phyloP scores from a whole-genome alignment of 176 grass and related monocot species.

The Triticum aestivum region IWGSC_CS_RefSeq_v2.1 NC_057801.1:622422636-622423135 shows the following conservation, averaged over 20 bases:
- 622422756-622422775: neutral
- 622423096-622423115: neutral
- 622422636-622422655: neutral
- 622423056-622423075: neutral
- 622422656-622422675: neutral
- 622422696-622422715: neutral
- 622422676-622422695: neutral
- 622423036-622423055: too few relatives aligned
- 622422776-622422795: conserved; percentile 7
- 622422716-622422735: conserved; percentile 16
- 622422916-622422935: conserved; percentile 18
- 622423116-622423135: neutral
- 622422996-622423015: neutral
- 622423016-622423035: neutral
- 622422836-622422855: conserved; percentile 42
- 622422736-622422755: neutral
- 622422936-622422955: conserved; percentile 18
- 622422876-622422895: conserved; percentile 11
- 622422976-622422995: neutral
- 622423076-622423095: neutral
- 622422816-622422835: conserved; percentile 18
- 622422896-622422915: conserved; percentile 35
- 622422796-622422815: conserved; percentile 24
- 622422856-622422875: conserved; percentile 49
- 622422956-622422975: neutral